Evolutionary conservation across 2,329 filamentous ascomycete species (phyloP).

Genomic region (Beauveria asiatica): DNA sequence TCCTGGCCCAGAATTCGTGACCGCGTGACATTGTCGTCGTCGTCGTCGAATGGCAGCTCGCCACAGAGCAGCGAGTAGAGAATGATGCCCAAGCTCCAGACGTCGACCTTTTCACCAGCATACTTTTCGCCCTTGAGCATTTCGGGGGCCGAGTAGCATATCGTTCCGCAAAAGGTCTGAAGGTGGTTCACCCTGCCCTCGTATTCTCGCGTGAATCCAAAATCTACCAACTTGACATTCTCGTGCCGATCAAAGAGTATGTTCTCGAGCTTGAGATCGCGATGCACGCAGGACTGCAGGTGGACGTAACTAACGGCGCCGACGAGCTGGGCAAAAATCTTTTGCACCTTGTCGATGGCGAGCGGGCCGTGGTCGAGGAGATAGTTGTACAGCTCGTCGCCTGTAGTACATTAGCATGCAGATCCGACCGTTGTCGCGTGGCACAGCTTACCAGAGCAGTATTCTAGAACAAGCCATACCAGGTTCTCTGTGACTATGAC

Average conservation of each 20-base stretch:
- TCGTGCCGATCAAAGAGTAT: constrained; percentile 94
- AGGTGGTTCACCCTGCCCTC: constrained; percentile 90
- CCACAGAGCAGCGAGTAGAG: constrained; percentile 75
- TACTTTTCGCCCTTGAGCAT: constrained; percentile 99
- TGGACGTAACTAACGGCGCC: constrained; percentile 95
- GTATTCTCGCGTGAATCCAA: constrained; percentile 96
- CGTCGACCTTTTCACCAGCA: constrained; percentile 93
- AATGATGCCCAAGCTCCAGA: constrained; percentile 86
- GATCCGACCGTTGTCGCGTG: neutral
- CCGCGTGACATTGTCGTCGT: constrained; percentile 83
- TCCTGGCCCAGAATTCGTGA: constrained; percentile 77
- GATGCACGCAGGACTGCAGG: constrained; percentile 88
- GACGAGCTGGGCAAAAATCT: constrained; percentile 90
- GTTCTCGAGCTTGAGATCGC: constrained; percentile 84
- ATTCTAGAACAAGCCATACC: constrained; percentile 96
- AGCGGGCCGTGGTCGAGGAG: constrained; percentile 80
- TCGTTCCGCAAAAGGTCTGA: constrained; percentile 94
- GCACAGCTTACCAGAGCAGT: constrained; percentile 66
- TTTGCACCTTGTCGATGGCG: constrained; percentile 78
- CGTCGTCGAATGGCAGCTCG: constrained; percentile 91
- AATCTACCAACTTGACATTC: constrained; percentile 96
- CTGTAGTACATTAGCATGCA: constrained; percentile 33
- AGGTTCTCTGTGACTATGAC: constrained; percentile 92
- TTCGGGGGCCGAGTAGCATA: constrained; percentile 95
- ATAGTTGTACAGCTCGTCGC: constrained; percentile 96